Conservation (phyloP, 2,329 filamentous ascomycete species). For the Hymenoscyphus occultus region DNA sequence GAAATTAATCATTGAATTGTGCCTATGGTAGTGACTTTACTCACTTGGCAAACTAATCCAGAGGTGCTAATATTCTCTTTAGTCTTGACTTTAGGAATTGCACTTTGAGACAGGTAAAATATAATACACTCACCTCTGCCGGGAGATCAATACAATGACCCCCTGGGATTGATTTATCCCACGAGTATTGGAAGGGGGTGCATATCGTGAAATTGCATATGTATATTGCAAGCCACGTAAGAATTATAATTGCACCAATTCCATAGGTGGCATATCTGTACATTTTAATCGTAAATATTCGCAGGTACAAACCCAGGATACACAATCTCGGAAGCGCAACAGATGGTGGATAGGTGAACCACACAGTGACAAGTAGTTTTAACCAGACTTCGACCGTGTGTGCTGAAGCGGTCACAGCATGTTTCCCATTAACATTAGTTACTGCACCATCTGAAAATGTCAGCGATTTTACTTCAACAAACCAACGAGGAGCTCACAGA, state of each 20-base stretch:
- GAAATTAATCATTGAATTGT: background rate
- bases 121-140: no score
- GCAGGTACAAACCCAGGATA: constrained; percentile 20
- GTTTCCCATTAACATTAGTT: background rate
- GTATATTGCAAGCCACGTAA: constrained; percentile 8
- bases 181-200: constrained; percentile 19
- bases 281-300: constrained; percentile 17
- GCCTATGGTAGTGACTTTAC: background rate
- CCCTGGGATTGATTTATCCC: constrained; percentile 19
- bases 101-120: no score
- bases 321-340: constrained; percentile 22
- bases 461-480: background rate
- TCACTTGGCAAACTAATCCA: constrained; percentile 3
- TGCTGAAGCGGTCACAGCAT: background rate
- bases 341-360: constrained; percentile 3
- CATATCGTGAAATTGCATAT: constrained; percentile 21
- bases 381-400: background rate
- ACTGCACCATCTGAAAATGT: background rate
- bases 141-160: constrained; percentile 14
- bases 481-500: background rate
- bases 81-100: no score
- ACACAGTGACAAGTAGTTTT: background rate
- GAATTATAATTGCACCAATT: constrained; percentile 12
- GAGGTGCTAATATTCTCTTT: no score
- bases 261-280: constrained; percentile 18